Percentiles rank a stretch among this genome's conserved stretches.
Evolutionary conservation across 352 stramenopile species (phyloP).

Genomic region (Phytophthora brassicae): DNA sequence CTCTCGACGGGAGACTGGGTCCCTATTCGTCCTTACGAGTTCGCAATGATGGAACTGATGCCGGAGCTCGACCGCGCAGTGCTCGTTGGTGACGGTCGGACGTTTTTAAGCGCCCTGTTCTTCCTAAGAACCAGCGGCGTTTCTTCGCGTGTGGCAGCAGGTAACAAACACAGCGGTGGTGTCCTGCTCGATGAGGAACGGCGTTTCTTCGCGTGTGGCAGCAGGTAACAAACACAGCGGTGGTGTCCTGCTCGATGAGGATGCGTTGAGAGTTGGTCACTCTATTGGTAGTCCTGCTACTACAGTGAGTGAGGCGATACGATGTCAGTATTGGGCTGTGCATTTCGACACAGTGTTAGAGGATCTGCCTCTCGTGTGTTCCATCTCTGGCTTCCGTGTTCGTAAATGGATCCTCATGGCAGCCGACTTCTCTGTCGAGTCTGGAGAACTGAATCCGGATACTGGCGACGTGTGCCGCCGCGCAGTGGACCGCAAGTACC

Average conservation of each 20-base stretch:
- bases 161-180: slow-evolving; percentile 24
- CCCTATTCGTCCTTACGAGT: slow-evolving; percentile 64
- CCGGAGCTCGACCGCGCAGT: slow-evolving; percentile 69
- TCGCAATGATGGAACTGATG: slow-evolving; percentile 42
- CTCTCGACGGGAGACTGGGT: slow-evolving; percentile 78
- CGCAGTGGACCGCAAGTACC: slow-evolving; percentile 70
- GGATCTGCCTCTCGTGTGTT: slow-evolving; percentile 41
- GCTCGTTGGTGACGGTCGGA: slow-evolving; percentile 65
- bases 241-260: slow-evolving; percentile 41
- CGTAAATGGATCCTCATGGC: slow-evolving; percentile 85
- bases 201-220: too few relatives aligned
- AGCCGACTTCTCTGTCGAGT: slow-evolving; percentile 62
- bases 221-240: slow-evolving; percentile 22
- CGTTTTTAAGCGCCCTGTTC: slow-evolving; percentile 74
- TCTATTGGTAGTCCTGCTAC: slow-evolving; percentile 39
- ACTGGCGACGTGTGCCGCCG: slow-evolving; percentile 60
- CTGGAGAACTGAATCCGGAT: slow-evolving; percentile 70
- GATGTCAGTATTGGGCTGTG: slow-evolving; percentile 71
- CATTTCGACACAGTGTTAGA: slow-evolving; percentile 75
- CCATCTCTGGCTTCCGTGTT: slow-evolving; percentile 63
- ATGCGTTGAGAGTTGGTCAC: slow-evolving; percentile 45
- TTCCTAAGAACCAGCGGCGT: slow-evolving; percentile 64
- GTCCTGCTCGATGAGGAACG: slow-evolving; percentile 50
- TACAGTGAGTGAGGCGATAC: slow-evolving; percentile 64
- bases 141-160: slow-evolving; percentile 9